Base-by-base conservation (phyloP, 2,329 filamentous ascomycete genomes). In the Onygenales sp. region DNA sequence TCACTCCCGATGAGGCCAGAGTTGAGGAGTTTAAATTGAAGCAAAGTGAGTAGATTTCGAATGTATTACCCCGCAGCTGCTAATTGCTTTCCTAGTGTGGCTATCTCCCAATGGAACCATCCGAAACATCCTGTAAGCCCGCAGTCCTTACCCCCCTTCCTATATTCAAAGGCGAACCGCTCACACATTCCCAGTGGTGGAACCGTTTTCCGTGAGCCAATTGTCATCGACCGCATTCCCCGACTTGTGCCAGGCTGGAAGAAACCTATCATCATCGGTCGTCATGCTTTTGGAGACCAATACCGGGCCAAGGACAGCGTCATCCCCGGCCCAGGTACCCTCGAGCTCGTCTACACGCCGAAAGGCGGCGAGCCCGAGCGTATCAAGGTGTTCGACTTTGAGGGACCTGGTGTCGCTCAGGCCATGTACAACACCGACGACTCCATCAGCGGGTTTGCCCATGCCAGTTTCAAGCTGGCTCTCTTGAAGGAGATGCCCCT, bases 391-490 rank as follows among this genome's bases (percentile, higher is more conserved):
- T 97, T 79, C 74, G 81, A 95, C 68, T 98, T 93, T 80, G 84
- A 87, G 72, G 81, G 85, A 59, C 85, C 86, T 61, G 91, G 92
- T 59, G 86, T 97, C 58, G 86, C 90, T 48, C 88, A 96, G 79
- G 90, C 90, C 53, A 91, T 95, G 79, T 98, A 97, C 81, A 98
- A 98, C 82, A 97, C 93, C 31, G 85, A 93, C 66, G 93, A 96
- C 71, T 93, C 87, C 68, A 98, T 98, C 72, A 77, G 79, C 52
- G 93, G 93, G 57, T 98, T 98, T 67, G 93, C 93, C 54, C 93
- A 97, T 70, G 87, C 93, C 58, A 91, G 85, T 62, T 97, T 98
- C 84, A 95, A 96, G 84, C 83, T 96, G 62, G 92, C 93, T 36
- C 76, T 97, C 45, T 79, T 83, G 72, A 93, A 95, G 82, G 78